A percentile compares a stretch with the other conserved stretches of the same genome.
Conservation (phyloP, 495 filamentous ascomycete genomes). For the Sordaria brevicollis region DNA sequence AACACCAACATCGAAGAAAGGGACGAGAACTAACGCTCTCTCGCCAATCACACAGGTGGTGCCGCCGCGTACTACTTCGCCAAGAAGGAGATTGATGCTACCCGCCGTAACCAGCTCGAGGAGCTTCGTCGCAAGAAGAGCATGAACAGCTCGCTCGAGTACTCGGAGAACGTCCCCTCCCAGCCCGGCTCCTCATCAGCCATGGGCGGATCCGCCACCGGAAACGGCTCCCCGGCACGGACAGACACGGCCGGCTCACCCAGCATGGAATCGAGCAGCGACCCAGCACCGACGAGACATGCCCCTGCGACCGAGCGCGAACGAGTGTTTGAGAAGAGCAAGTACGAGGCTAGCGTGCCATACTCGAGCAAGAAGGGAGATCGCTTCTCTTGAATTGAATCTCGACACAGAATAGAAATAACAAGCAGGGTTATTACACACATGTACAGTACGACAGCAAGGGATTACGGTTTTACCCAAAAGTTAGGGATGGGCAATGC, state of each 20-base stretch:
- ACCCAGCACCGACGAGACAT: slow-evolving; percentile 82
- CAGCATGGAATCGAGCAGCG: slow-evolving; percentile 65
- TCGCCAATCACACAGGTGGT: slow-evolving; percentile 49
- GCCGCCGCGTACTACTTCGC: slow-evolving; percentile 88
- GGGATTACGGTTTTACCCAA: neutral
- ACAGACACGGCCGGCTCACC: slow-evolving; percentile 59
- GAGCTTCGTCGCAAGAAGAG: slow-evolving; percentile 54
- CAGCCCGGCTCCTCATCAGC: slow-evolving; percentile 24
- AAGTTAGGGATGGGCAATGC: neutral
- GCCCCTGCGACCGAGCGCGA: slow-evolving; percentile 63
- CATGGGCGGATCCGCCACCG: slow-evolving; percentile 24
- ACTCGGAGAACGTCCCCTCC: slow-evolving; percentile 29
- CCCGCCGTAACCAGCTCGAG: slow-evolving; percentile 62
- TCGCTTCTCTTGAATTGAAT: slow-evolving; percentile 47
- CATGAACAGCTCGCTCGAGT: slow-evolving; percentile 50
- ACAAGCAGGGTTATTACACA: neutral
- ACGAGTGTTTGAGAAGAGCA: slow-evolving; percentile 67
- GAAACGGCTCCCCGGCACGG: slow-evolving; percentile 28
- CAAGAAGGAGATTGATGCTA: slow-evolving; percentile 85
- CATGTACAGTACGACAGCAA: neutral
- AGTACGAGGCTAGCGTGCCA: slow-evolving; percentile 68
- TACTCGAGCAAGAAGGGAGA: slow-evolving; percentile 72
- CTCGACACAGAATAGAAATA: neutral
- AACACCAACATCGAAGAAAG: neutral
- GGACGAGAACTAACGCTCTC: slow-evolving; percentile 9